These are phyloP conservation scores for Danielia oregonensis DNA, from an alignment of 805 yeast genomes.

Conservation along the genomic window DNA sequence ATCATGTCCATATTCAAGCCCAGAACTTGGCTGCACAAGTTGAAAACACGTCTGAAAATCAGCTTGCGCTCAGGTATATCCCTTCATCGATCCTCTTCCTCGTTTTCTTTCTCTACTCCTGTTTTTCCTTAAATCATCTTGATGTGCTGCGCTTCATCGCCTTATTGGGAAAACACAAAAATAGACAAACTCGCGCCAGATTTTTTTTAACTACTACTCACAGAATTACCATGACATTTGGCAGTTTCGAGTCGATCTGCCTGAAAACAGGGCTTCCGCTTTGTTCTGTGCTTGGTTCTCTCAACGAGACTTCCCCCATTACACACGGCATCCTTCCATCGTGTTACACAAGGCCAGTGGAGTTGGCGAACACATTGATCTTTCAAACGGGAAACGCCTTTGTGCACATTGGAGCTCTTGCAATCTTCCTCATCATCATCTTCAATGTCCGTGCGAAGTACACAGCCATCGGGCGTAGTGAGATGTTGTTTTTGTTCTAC, in stretches of 20 bases:
- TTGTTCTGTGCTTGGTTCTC: slow-evolving; percentile 69
- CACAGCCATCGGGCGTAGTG: slow-evolving; percentile 92
- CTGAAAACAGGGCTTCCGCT: slow-evolving; percentile 68
- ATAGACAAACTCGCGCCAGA: too few species aligned
- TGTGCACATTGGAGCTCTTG: slow-evolving; percentile 71
- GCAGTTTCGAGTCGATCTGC: slow-evolving; percentile 63
- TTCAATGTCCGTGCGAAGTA: slow-evolving; percentile 79
- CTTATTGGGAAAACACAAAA: too few species aligned
- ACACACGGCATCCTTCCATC: slow-evolving; percentile 63
- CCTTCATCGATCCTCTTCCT: background rate
- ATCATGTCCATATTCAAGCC: too few species aligned
- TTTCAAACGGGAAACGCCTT: slow-evolving; percentile 88
- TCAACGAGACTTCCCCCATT: slow-evolving; percentile 27
- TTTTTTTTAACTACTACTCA: background rate
- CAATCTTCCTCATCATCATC: slow-evolving; percentile 62
- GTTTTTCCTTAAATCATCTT: background rate
- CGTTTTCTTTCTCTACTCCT: background rate
- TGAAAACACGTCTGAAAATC: too few species aligned
- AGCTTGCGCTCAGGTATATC: too few species aligned
- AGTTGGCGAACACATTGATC: slow-evolving; percentile 85
- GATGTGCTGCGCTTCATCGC: too few species aligned
- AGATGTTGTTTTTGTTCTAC: slow-evolving; percentile 73
- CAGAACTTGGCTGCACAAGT: too few species aligned
- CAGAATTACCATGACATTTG: slow-evolving; percentile 51
- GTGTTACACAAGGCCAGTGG: slow-evolving; percentile 85